Conservation (phyloP, 768 basidiomycete species). For the Tremella yokohamensis region DNA sequence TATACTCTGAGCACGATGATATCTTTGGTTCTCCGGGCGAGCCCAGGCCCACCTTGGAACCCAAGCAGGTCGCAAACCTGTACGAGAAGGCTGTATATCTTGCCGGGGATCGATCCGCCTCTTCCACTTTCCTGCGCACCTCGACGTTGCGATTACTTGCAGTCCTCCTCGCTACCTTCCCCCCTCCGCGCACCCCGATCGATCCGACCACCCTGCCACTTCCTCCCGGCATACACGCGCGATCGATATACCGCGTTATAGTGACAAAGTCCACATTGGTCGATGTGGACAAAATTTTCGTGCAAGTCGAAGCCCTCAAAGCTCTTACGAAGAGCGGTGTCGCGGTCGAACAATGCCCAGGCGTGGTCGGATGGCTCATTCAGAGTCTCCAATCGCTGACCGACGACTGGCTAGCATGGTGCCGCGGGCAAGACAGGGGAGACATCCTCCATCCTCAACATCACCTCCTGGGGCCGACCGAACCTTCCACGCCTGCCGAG, state of each 20-base stretch:
- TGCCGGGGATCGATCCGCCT: slow-evolving; percentile 18
- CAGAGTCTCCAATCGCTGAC: slow-evolving; percentile 17
- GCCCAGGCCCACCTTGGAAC: slow-evolving; percentile 1
- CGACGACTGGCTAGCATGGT: slow-evolving; percentile 41
- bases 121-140: slow-evolving; percentile 18
- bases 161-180: slow-evolving; percentile 26
- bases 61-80: slow-evolving; percentile 8
- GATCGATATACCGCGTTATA: slow-evolving; percentile 27
- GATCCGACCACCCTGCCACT: background rate
- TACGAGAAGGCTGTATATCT: slow-evolving; percentile 26
- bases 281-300: slow-evolving; percentile 28
- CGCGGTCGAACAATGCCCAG: slow-evolving; percentile 25
- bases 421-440: slow-evolving; percentile 18
- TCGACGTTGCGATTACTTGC: slow-evolving; percentile 37
- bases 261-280: slow-evolving; percentile 4
- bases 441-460: too few relatives aligned
- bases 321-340: slow-evolving; percentile 55
- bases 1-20: slow-evolving; percentile 15
- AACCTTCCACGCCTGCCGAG: slow-evolving; percentile 26
- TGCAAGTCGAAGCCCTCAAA: slow-evolving; percentile 84
- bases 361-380: slow-evolving; percentile 44
- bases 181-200: slow-evolving; percentile 18
- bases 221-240: slow-evolving; percentile 24
- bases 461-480: slow-evolving; percentile 20
- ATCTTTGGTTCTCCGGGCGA: slow-evolving; percentile 6